These are phyloP conservation scores for Rubroboletus satanas DNA, from an alignment of 768 basidiomycete species.

Conservation along the genomic window DNA sequence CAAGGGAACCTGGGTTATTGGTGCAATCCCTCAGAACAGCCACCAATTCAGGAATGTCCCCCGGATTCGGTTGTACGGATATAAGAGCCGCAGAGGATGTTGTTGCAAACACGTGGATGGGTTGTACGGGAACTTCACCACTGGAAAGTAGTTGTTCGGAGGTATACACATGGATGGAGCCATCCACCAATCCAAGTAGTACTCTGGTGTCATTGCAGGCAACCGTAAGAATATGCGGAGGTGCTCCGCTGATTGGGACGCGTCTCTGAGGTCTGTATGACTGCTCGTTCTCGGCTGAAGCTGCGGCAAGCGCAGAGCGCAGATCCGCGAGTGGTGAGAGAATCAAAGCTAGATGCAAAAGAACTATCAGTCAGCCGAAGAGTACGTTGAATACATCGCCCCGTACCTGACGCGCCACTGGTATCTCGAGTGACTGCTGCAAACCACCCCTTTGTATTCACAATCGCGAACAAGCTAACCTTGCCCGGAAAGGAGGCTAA, in stretches of 20 bases:
- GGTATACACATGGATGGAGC: constrained; percentile 60
- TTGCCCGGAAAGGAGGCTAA: constrained; percentile 39
- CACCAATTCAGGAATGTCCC: constrained; percentile 50
- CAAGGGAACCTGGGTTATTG: constrained; percentile 33
- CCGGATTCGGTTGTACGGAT: constrained; percentile 65
- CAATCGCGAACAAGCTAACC: constrained; percentile 53
- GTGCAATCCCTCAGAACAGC: constrained; percentile 50
- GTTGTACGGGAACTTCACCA: constrained; percentile 40
- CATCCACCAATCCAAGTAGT: constrained; percentile 54
- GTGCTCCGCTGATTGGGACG: constrained; percentile 40
- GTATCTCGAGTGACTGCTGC: constrained; percentile 48
- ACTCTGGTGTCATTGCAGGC: constrained; percentile 58
- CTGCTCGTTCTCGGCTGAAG: constrained; percentile 37
- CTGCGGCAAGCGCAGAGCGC: constrained; percentile 46
- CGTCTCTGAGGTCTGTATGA: constrained; percentile 52
- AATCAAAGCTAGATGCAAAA: constrained; percentile 45
- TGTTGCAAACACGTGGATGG: constrained; percentile 47
- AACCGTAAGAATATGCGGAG: constrained; percentile 54
- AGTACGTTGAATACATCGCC: not conserved
- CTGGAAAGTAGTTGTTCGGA: constrained; percentile 47
- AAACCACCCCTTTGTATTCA: constrained; percentile 67
- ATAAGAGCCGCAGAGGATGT: constrained; percentile 43
- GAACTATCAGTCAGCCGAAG: not conserved
- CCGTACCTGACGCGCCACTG: constrained; percentile 38
- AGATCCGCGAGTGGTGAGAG: constrained; percentile 60